These are phyloP conservation scores for Phaeotremella skinneri DNA, from an alignment of 768 basidiomycete species.

Conservation along the genomic window DNA sequence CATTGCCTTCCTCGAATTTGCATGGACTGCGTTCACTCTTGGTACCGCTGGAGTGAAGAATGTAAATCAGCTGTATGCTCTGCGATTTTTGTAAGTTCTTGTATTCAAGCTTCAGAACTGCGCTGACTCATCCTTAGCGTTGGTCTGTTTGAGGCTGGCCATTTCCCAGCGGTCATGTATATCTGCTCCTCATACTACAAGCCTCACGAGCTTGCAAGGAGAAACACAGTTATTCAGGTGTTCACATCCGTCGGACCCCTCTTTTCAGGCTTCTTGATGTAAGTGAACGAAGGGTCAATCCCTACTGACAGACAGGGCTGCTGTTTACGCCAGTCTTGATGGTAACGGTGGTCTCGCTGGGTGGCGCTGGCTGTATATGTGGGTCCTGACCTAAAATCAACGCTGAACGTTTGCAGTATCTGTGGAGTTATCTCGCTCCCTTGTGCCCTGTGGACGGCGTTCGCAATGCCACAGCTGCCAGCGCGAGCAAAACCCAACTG, in stretches of 20 bases:
- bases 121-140: conserved; percentile 17
- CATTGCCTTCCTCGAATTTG: conserved; percentile 35
- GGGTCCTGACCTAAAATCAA: neutral
- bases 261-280: conserved; percentile 38
- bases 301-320: conserved; percentile 17
- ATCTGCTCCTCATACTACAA: conserved; percentile 37
- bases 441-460: conserved; percentile 33
- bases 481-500: conserved; percentile 33
- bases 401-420: conserved; percentile 12
- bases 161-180: conserved; percentile 41
- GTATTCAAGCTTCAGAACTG: neutral
- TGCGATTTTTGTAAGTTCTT: conserved; percentile 33
- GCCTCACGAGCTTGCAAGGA: conserved; percentile 33
- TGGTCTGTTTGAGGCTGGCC: conserved; percentile 38
- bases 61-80: conserved; percentile 27
- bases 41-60: conserved; percentile 35
- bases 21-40: conserved; percentile 37
- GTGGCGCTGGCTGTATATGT: conserved; percentile 38
- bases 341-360: conserved; percentile 23
- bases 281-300: conserved; percentile 3
- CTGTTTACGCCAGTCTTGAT: conserved; percentile 30
- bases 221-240: conserved; percentile 33
- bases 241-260: conserved; percentile 30
- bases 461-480: conserved; percentile 38
- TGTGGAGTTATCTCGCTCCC: conserved; percentile 36